Evolutionary conservation across 169 alveolate genomes (phyloP), one percentile per base, ranked within the genome.

Genomic region (Theileria annulata): DNA sequence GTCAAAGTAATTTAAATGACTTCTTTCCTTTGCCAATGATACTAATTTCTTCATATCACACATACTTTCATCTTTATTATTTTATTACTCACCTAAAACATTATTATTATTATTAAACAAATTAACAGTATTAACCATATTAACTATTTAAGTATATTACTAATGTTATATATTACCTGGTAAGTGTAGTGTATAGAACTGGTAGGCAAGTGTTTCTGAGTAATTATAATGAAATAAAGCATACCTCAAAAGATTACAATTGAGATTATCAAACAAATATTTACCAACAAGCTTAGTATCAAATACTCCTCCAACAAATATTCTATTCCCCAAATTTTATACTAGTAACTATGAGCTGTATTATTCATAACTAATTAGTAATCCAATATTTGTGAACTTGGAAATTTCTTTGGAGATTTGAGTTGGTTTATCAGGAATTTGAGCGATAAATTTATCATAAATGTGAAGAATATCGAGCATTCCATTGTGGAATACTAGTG

Each of bases 401-500:
- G 78, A 25, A 9, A 75, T 69, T 28, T 47, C 87, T 27, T 48
- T 58, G 9, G 80, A 37, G 31, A 88, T 86, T 8, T 48, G 88
- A 1, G 35, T 49, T n/a, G 87, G 85, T 0, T 76, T 54, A 9
- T 56, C 63, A 49, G 94, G 92, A 15, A 81, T n/a, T n/a, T 33
- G 58, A 8, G 86, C 91, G 25, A 89, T 69, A 62, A 89, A 86
- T 31, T 82, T 89, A 75, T 80, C 91, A 49, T 75, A 86, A 15
- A 81, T 12, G 67, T 89, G 94, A 59, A 81, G 64, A 30, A 89
- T 49, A 49, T 89, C 94, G 70, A 89, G 68, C 47, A 86, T 62
- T 27, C 92, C 92, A 75, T 89, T 89, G 81, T 89, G 94, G n/a
- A 86, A 86, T 23, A 89, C 94, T 12, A 89, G 42, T 1, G 94